Evolutionary conservation across 768 basidiomycete species (phyloP), one percentile per base, ranked within the genome.

Genomic region (Lactarius pseudohatsudake): DNA sequence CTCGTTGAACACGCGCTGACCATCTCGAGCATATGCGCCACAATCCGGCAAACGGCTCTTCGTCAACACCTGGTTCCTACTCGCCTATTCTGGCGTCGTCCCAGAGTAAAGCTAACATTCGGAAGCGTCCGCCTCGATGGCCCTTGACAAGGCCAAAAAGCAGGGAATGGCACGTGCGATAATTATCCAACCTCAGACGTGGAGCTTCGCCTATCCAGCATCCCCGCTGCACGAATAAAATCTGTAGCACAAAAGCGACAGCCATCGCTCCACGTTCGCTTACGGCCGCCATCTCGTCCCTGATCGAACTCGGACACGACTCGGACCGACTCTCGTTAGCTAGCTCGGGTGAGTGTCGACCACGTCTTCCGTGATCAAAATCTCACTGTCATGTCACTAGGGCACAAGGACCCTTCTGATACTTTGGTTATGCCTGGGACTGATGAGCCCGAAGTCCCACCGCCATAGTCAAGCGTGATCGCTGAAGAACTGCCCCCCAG

Each of bases 91-190:
- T 30, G 28, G 28, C 28, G 28, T 30, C 28, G 22, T 81, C 88
- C 0, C 79, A 80, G 54, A 85, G 82, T 72, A 91, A 89, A 79
- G 58, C 65, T 5, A 83, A 86, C 74, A 89, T 86, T 73, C 74
- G 77, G 30, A 86, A 84, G 71, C 85, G 81, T 72, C 77, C 0
- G 78, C 82, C 0, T 75, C 76, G 10, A 78, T 85, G 70, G 79
- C 84, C 0, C 73, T 91, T 2, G 80, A 79, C 4, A 88, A 88
- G 45, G 73, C 88, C 41, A 84, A 80, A 67, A 82, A 77, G 69
- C 82, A 85, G 61, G 82, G 80, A 13, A 68, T 70, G 15, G 81
- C 75, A n/a, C 79, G 86, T 86, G 64, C 68, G 82, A 30, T 9
- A 34, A 9, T 53, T 40, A 53, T 20, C 4, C 30, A 22, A 30